Evolutionary conservation across 306 rosid genomes (phyloP).

Genomic region (Pterocarpus macrocarpus): DNA sequence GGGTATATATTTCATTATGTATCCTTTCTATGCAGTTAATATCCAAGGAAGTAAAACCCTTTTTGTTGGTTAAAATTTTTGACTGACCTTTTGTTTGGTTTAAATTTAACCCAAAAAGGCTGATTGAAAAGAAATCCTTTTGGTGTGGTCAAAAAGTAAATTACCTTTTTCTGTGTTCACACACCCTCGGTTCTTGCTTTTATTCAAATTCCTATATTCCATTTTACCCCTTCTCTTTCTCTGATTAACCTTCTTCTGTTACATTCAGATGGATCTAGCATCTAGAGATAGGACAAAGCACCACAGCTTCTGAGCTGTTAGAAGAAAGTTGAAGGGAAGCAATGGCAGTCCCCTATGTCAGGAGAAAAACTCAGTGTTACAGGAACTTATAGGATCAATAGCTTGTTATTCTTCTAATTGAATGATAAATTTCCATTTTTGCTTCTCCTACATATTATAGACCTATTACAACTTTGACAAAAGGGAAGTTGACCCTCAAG

Average conservation of each 20-base stretch:
- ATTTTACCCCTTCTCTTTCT: slow-evolving; percentile 22
- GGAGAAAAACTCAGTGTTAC: slow-evolving; percentile 32
- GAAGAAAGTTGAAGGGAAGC: slow-evolving; percentile 40
- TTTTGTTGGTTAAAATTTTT: background rate
- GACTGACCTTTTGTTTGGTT: slow-evolving; percentile 14
- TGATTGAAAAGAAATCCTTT: slow-evolving; percentile 3
- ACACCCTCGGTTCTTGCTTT: background rate
- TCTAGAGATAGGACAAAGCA: slow-evolving; percentile 32
- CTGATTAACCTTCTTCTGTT: background rate
- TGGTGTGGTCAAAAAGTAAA: slow-evolving; percentile 24
- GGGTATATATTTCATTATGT: background rate
- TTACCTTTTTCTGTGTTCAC: background rate
- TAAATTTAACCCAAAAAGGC: background rate
- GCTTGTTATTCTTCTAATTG: slow-evolving; percentile 49
- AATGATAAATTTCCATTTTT: slow-evolving; percentile 45
- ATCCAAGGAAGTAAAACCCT: background rate
- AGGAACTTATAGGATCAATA: slow-evolving; percentile 31
- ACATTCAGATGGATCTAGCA: slow-evolving; percentile 43
- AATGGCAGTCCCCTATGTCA: slow-evolving; percentile 39
- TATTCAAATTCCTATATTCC: slow-evolving; percentile 34
- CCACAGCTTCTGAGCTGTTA: slow-evolving; percentile 45
- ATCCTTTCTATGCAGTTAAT: background rate
- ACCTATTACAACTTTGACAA: slow-evolving; percentile 43
- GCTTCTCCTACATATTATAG: slow-evolving; percentile 36
- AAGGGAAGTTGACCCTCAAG: slow-evolving; percentile 34